Evolutionary conservation across 192 early-diverging fungal species (phyloP), one percentile per base, ranked within the genome.

Genomic region (Backusella psychrophila): DNA sequence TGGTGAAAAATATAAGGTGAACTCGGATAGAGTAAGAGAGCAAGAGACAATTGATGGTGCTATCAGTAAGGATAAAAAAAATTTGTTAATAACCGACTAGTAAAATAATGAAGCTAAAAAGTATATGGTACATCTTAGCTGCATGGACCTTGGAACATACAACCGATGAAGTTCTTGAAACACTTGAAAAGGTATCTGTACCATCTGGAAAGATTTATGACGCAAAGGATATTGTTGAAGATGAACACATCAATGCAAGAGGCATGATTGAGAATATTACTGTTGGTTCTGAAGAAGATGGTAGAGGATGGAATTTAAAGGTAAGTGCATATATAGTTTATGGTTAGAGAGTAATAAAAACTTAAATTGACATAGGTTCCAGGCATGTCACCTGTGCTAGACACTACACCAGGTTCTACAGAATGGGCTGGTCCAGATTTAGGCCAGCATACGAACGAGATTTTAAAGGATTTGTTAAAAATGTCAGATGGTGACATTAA

Each of bases 141-240:
- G 72, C 75, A 26, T 87, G 84, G 84, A 86, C 85, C 4, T 70
- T 72, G 23, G 73, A 66, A 4, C 71, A 73, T 21, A 75, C 79
- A 17, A 56, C 83, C 2, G 76, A 83, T 63, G 72, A 87, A 69
- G 76, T 85, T 0, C 11, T 86, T 0, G 71, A 77, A 42, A 68
- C 52, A 23, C 65, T 87, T 23, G 78, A 79, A 69, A 53, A 84
- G 36, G 85, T 63, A n/a, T 72, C 76, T 69, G 82, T 87, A n/a
- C 86, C 86, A 19, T 65, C 83, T 63, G 86, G 86, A 23, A 76
- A 73, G n/a, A 87, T 87, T 35, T 86, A 87, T 72, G 81, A 87
- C 70, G 84, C 79, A 31, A 56, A 80, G 49, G 86, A 87, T 53
- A 80, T 87, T 56, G 75, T 85, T 34, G 75, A 83, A 74, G 85